Base-by-base conservation (phyloP, 73 alveolate genomes). In the Paramecium sexaurelia region DNA sequence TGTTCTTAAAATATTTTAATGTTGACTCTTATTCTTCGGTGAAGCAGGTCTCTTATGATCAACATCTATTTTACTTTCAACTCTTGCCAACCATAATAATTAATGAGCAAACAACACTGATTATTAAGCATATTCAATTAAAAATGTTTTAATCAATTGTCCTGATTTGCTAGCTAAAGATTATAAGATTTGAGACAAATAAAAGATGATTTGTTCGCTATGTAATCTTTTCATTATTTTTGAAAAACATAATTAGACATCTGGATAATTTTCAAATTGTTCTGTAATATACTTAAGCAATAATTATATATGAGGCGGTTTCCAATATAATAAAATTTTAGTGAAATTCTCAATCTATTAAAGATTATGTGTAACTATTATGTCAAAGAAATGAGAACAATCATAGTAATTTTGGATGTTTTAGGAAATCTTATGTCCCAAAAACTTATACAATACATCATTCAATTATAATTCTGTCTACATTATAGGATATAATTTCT, bases 51-150 rank as follows among this genome's bases (percentile, higher is more conserved):
- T 95, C 92, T 95, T 94, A 78, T 78, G 92, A 47, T 69, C 87
- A 57, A 36, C 61, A 56, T 95, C 96, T 13, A 45, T 92, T 67
- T 91, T 57, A 11, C 92, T 36, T 61, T 95, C 98, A 3, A 95
- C 98, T 47, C 94, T 94, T 41, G 96, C 96, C 87, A 93, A 78
- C 98, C 98, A 95, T 8, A 93, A 71, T 1, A 93, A 69, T 55
- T 92, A 78, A 85, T 95, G 98, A 1, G 98, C 96, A 41, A 95
- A 91, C 6, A 93, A 84, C 11, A 95, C 95, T 45, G 91, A 92
- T 39, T 85, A 78, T 33, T 87, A 75, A 41, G 95, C 84, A 51
- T 91, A 93, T 43, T 95, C 94, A 10, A 95, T 94, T 47, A 95
- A 85, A 91, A 93, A 94, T 35, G 87, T 61, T 35, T 94, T 87